Evolutionary conservation across 2,329 filamentous ascomycete genomes (phyloP).

Genomic region (Aspergillus proliferans): DNA sequence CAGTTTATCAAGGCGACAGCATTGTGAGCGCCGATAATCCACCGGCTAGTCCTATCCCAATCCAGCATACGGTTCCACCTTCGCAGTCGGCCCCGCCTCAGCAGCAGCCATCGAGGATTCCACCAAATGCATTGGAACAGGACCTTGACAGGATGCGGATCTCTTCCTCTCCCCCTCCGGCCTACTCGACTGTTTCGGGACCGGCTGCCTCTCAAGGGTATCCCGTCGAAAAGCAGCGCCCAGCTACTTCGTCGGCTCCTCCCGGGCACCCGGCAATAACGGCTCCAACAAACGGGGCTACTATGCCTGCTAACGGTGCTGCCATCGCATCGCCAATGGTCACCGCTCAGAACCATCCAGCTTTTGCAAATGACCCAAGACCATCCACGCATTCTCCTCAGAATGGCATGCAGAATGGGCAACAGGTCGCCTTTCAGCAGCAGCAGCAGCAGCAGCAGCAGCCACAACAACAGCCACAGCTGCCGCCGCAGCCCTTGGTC

Average conservation of each 20-base stretch:
- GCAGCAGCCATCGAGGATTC: slow-evolving; percentile 34
- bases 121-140: slow-evolving; percentile 70
- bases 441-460: slow-evolving; percentile 26
- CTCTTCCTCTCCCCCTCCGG: slow-evolving; percentile 81
- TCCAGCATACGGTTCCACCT: slow-evolving; percentile 16
- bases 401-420: slow-evolving; percentile 25
- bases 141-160: slow-evolving; percentile 79
- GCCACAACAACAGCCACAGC: slow-evolving; percentile 24
- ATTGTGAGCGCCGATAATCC: slow-evolving; percentile 51
- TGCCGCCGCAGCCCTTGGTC: slow-evolving; percentile 23
- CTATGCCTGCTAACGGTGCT: slow-evolving; percentile 10
- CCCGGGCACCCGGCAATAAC: slow-evolving; percentile 22
- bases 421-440: slow-evolving; percentile 18
- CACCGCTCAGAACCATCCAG: slow-evolving; percentile 62
- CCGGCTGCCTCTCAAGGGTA: slow-evolving; percentile 51
- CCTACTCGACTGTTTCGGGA: slow-evolving; percentile 72
- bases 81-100: slow-evolving; percentile 13
- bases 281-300: slow-evolving; percentile 11
- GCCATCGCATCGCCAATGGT: slow-evolving; percentile 22
- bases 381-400: slow-evolving; percentile 34
- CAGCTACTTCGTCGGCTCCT: slow-evolving; percentile 23
- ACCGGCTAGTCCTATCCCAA: slow-evolving; percentile 31
- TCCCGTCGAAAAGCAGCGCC: slow-evolving; percentile 70
- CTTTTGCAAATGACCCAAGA: slow-evolving; percentile 78
- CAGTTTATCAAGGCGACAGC: slow-evolving; percentile 80